Base-by-base conservation (phyloP, 2,329 filamentous ascomycete genomes). In the Colletotrichum phormii region DNA sequence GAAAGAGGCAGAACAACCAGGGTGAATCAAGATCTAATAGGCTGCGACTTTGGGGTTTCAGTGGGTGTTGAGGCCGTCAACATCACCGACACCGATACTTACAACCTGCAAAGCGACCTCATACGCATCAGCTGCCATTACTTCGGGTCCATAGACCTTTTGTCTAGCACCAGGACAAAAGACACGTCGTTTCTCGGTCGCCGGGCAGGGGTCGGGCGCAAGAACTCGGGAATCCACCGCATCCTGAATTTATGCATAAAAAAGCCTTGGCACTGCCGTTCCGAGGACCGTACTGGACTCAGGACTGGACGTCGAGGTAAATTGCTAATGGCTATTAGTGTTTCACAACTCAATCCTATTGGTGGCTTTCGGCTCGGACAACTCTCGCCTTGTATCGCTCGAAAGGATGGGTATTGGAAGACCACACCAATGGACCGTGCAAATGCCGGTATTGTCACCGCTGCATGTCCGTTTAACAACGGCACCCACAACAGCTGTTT, bases 171-270 rank as follows among this genome's bases (percentile, higher is more conserved):
- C 18, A 1, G 29, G 22, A 46, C 9, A n/a, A 26, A 29, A 24
- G n/a, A 13, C 9, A 13, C 13, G 29, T 68, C 51, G 31, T n/a
- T 37, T 15, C 13, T 31, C 12, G 31, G 12, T 5, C 26, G 13
- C 9, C n/a, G 6, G 26, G 37, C 64, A 67, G 26, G 64, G 49
- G 64, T 37, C 57, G 7, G 33, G 13, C 3, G 12, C n/a, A 7
- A 22, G n/a, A 35, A 5, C n/a, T 15, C 46, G 33, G 18, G 11
- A 33, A 35, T 3, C 13, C 18, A 31, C 12, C 18, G 9, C 49
- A 59, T 24, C 35, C 22, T 42, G 24, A 49, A 29, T 62, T 69
- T 70, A 70, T 69, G 69, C 69, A 64, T 59, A 61, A 64, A 33
- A 24, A 31, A 70, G 66, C 54, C 60, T 64, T 64, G 66, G 33